Conservation (phyloP, 192 early-diverging fungal genomes). For the Coemansia sp. region DNA sequence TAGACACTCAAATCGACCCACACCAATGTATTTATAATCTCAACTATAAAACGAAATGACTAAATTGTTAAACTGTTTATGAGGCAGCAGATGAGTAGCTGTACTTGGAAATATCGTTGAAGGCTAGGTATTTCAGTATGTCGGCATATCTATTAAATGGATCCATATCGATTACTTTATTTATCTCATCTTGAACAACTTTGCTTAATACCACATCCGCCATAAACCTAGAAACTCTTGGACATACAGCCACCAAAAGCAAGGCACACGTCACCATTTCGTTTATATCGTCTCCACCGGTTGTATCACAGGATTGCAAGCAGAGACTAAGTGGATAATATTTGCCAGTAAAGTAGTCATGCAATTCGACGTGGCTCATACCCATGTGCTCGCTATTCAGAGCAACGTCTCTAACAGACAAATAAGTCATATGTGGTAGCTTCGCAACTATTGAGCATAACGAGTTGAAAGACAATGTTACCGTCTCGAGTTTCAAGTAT, state of each 20-base stretch:
- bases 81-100: not conserved
- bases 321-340: not conserved
- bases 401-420: not conserved
- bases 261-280: not conserved
- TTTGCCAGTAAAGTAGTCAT: not conserved
- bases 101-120: not conserved
- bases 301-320: not conserved
- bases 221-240: not conserved
- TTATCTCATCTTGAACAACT: not conserved
- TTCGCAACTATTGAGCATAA: not conserved
- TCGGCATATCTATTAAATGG: not conserved
- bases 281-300: not conserved
- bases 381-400: not conserved
- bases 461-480: too few species aligned
- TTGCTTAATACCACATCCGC: not conserved
- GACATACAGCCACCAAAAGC: not conserved
- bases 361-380: not conserved
- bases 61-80: not conserved
- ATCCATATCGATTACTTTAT: not conserved
- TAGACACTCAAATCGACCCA: too few species aligned
- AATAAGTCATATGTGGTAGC: not conserved
- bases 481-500: too few species aligned
- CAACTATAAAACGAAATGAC: not conserved
- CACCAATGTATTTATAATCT: too few species aligned
- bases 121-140: not conserved